Conservation (phyloP, 2,329 filamentous ascomycete genomes). For the Ascosphaera apis region DNA sequence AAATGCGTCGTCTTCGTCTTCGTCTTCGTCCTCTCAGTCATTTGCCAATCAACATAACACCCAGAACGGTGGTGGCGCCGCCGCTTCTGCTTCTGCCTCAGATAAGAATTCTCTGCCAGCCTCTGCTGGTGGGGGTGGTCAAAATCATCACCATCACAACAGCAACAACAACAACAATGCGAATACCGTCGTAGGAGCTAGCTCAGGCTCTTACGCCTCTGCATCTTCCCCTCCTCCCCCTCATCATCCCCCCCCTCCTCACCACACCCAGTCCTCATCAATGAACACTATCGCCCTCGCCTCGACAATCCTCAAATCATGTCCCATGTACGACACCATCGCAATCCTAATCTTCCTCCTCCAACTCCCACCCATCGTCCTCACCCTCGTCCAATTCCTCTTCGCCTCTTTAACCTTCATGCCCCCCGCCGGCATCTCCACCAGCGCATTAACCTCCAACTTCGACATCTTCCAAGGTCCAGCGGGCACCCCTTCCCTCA, state of each 20-base stretch:
- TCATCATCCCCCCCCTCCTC: background rate
- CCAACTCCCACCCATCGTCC: constrained; percentile 67
- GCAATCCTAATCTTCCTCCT: constrained; percentile 91
- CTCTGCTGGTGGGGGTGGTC: background rate
- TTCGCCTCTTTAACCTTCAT: constrained; percentile 89
- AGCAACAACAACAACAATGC: background rate
- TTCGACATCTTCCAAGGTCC: constrained; percentile 82
- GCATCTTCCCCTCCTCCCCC: background rate
- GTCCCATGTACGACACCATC: constrained; percentile 82
- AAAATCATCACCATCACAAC: background rate
- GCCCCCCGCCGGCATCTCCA: constrained; percentile 54
- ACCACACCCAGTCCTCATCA: background rate
- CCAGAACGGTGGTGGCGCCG: too few relatives aligned
- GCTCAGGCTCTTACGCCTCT: background rate
- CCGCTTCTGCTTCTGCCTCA: background rate
- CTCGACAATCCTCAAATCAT: constrained; percentile 68
- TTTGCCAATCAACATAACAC: background rate
- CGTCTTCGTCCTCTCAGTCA: background rate
- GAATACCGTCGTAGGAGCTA: background rate
- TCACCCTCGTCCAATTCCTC: constrained; percentile 74
- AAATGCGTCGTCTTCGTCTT: too few relatives aligned
- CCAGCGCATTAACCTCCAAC: constrained; percentile 52
- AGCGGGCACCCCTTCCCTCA: constrained; percentile 62
- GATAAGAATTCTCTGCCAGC: background rate
- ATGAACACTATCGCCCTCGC: constrained; percentile 54